These are phyloP conservation scores for Stagonosporopsis vannaccii DNA, from an alignment of 2,329 filamentous ascomycete species.

Conservation along the genomic window DNA sequence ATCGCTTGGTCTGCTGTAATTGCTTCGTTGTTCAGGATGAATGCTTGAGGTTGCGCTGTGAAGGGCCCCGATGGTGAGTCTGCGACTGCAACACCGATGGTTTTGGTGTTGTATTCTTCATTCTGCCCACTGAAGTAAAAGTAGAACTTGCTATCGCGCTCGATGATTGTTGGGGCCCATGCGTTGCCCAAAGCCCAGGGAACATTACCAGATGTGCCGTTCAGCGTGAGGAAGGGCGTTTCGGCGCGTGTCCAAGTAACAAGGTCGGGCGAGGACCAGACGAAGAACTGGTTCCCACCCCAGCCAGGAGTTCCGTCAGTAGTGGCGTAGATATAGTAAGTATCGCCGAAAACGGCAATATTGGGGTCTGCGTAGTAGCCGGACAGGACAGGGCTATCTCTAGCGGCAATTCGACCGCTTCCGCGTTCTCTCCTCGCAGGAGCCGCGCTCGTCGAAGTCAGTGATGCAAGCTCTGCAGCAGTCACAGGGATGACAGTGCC, in stretches of 20 bases:
- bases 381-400: slow-evolving; percentile 32
- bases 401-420: background rate
- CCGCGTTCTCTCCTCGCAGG: background rate
- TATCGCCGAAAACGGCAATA: slow-evolving; percentile 33
- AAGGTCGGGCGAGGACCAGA: slow-evolving; percentile 37
- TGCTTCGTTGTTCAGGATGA: slow-evolving; percentile 38
- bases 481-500: slow-evolving; percentile 63
- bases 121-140: slow-evolving; percentile 42
- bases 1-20: slow-evolving; percentile 36
- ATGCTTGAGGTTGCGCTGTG: slow-evolving; percentile 33
- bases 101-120: slow-evolving; percentile 35
- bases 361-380: slow-evolving; percentile 41
- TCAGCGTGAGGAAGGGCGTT: slow-evolving; percentile 35
- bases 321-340: slow-evolving; percentile 40
- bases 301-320: slow-evolving; percentile 38
- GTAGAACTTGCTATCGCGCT: slow-evolving; percentile 32
- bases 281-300: slow-evolving; percentile 38
- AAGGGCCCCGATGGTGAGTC: slow-evolving; percentile 33
- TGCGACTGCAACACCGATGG: slow-evolving; percentile 39
- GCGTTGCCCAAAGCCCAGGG: slow-evolving; percentile 39
- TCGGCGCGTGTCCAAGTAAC: slow-evolving; percentile 33
- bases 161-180: slow-evolving; percentile 40
- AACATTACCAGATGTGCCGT: slow-evolving; percentile 37
- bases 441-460: slow-evolving; percentile 30
- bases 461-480: slow-evolving; percentile 51